phyloP scores from a whole-genome alignment of 2,329 filamentous ascomycete genomes.

The Fusarium dlaminii region DNA sequence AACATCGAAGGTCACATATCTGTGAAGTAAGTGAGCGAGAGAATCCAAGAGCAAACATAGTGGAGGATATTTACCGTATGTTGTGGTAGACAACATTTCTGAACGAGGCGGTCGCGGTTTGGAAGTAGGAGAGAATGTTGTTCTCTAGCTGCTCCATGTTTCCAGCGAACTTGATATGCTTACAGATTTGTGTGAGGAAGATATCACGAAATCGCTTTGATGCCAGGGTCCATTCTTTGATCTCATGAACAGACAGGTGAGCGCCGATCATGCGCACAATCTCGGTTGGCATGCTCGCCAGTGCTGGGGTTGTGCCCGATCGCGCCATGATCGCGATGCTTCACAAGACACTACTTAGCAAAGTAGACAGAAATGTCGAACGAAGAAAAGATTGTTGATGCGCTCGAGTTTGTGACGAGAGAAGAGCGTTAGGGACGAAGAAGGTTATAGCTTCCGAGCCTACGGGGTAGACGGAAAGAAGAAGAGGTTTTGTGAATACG shows the following conservation, averaged over 20 bases:
- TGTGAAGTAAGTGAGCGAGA: not conserved
- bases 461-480: not conserved
- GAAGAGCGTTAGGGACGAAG: rapidly evolving
- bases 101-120: not conserved
- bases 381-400: not conserved
- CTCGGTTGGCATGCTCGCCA: not conserved
- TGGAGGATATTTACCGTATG: not conserved
- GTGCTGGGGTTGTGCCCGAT: not conserved
- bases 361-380: not conserved
- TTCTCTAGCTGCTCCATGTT: not conserved
- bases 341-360: not conserved
- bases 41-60: rapidly evolving
- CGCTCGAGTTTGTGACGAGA: not conserved
- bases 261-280: not conserved
- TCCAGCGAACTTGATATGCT: not conserved
- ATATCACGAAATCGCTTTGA: not conserved
- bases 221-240: not conserved
- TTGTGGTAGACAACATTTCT: not conserved
- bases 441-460: not conserved
- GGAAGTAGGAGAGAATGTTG: not conserved
- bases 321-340: not conserved
- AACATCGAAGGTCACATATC: not conserved
- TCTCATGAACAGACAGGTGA: not conserved
- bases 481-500: not conserved
- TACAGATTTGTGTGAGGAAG: not conserved